Conservation (phyloP, 441 rosid genomes). For the Raphanus hybrid region DNA sequence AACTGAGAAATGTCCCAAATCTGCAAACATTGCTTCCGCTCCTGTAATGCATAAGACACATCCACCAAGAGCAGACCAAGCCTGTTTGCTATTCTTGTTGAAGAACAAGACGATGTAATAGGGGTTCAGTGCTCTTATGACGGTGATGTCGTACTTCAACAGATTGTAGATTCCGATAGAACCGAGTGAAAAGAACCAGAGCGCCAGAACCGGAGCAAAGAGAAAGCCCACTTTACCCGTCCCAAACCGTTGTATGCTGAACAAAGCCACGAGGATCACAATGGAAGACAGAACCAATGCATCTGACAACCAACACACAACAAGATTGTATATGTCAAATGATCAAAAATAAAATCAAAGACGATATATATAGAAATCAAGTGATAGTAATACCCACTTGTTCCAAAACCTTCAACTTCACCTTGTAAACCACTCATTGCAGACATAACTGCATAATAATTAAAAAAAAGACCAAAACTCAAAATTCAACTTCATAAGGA, state of each 20-base stretch:
- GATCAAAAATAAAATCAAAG: conserved; percentile 22
- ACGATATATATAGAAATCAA: not conserved
- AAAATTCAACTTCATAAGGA: not conserved
- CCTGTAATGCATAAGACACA: conserved; percentile 98
- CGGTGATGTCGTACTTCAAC: conserved; percentile 63
- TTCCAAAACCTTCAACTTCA: conserved; percentile 70
- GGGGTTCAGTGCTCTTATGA: conserved; percentile 86
- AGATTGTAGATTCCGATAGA: conserved; percentile 83
- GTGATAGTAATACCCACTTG: conserved; percentile 58
- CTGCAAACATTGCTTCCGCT: conserved; percentile 99
- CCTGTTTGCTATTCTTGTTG: conserved; percentile 71
- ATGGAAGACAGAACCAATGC: conserved; percentile 76
- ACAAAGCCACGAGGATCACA: conserved; percentile 67
- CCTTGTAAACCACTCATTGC: conserved; percentile 96
- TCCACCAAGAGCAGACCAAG: conserved; percentile 98
- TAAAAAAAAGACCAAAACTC: conserved; percentile 11
- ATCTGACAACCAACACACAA: conserved; percentile 50
- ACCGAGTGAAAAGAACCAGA: conserved; percentile 93
- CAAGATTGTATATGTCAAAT: not conserved
- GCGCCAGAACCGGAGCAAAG: conserved; percentile 85
- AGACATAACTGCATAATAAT: conserved; percentile 83
- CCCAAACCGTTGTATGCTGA: conserved; percentile 90
- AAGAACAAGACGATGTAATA: conserved; percentile 79
- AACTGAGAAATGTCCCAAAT: conserved; percentile 94
- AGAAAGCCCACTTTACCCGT: conserved; percentile 89